Percentiles rank a stretch among this genome's conserved stretches.
Evolutionary conservation across 768 basidiomycete genomes (phyloP).

Genomic region (Dacryopinax primogenitus): DNA sequence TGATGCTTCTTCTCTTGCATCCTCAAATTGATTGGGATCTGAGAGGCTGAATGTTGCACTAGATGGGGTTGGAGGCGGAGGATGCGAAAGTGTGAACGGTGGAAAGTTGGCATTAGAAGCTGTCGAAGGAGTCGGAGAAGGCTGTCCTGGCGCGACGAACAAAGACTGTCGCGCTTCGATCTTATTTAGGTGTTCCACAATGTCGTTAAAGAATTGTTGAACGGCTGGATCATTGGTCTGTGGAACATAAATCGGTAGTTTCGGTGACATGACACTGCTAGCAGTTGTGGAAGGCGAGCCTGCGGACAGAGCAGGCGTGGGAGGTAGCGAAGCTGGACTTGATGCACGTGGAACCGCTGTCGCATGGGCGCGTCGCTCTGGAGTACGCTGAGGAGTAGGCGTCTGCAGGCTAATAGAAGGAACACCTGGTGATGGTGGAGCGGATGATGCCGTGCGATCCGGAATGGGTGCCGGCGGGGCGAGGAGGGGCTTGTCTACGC

Average conservation of each 20-base stretch:
- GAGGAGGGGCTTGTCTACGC: slow-evolving; percentile 2
- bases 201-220: slow-evolving; percentile 74
- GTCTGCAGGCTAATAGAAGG: slow-evolving; percentile 22
- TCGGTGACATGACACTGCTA: slow-evolving; percentile 22
- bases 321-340: background rate
- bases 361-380: background rate
- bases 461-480: slow-evolving; percentile 4
- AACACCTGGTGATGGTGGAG: background rate
- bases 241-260: slow-evolving; percentile 45
- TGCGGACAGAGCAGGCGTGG: slow-evolving; percentile 5
- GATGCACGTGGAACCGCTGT: background rate
- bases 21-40: slow-evolving; percentile 12
- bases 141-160: slow-evolving; percentile 17
- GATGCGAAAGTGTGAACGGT: slow-evolving; percentile 16
- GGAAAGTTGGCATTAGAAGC: slow-evolving; percentile 14
- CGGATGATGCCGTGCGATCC: background rate
- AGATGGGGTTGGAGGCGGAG: slow-evolving; percentile 15
- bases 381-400: slow-evolving; percentile 18
- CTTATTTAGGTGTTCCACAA: slow-evolving; percentile 63
- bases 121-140: slow-evolving; percentile 16
- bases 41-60: slow-evolving; percentile 12
- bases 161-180: slow-evolving; percentile 45
- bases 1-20: slow-evolving; percentile 11
- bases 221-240: slow-evolving; percentile 61
- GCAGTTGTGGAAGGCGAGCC: slow-evolving; percentile 2